Conservation (phyloP, 208 protist genomes). For the Herpetomonas samuelpessoai region DNA sequence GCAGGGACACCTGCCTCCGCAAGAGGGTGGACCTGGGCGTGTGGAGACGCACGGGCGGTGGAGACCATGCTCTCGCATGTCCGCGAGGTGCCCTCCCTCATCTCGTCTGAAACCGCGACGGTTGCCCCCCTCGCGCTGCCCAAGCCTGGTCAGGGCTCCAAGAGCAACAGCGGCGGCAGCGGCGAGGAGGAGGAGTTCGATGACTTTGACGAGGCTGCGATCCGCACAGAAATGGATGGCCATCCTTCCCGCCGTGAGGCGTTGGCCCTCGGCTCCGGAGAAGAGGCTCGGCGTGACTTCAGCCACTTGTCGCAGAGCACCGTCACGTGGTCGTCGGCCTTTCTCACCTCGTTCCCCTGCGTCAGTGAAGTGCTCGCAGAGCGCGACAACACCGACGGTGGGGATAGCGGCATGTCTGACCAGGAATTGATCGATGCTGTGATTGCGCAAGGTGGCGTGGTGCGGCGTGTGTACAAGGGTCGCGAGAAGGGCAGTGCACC, state of each 20-base stretch:
- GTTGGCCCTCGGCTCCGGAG: too few species aligned
- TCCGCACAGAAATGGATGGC: too few species aligned
- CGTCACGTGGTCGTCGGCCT: not conserved
- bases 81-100: not conserved
- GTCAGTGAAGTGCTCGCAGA: not conserved
- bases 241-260: too few species aligned
- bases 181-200: not conserved
- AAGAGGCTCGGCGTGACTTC: too few species aligned
- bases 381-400: conserved; percentile 9
- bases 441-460: conserved; percentile 17
- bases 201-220: not conserved
- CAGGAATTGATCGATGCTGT: conserved; percentile 26
- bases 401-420: conserved; percentile 13
- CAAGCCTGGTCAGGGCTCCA: too few species aligned
- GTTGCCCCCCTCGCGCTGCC: too few species aligned
- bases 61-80: too few species aligned
- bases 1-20: too few species aligned
- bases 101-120: too few species aligned
- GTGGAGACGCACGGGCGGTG: too few species aligned
- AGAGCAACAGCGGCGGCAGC: not conserved
- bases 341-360: not conserved
- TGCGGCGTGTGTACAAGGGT: conserved; percentile 11
- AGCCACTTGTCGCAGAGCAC: too few species aligned
- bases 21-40: too few species aligned
- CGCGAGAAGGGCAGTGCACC: conserved; percentile 4